Percentiles rank a stretch among this genome's conserved stretches.
Evolutionary conservation across 2,329 filamentous ascomycete species (phyloP).

Genomic region (Beauveria varroae): DNA sequence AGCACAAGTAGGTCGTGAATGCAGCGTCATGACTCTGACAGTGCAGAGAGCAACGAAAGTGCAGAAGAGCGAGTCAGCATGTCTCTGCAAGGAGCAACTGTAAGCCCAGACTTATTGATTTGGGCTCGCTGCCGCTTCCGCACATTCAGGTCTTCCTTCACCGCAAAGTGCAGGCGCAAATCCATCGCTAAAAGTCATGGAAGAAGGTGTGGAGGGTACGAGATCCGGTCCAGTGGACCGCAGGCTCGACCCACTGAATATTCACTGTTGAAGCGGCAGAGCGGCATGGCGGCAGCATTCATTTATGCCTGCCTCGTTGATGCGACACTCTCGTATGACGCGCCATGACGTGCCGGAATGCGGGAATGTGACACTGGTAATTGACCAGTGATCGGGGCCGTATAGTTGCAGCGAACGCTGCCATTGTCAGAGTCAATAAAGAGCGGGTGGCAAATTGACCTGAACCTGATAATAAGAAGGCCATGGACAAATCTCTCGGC

Average conservation of each 20-base stretch:
- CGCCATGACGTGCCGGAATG: not conserved
- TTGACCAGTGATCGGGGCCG: not conserved
- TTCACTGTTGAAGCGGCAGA: not conserved
- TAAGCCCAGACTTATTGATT: not conserved
- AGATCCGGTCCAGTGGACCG: not conserved
- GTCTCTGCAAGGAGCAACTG: not conserved
- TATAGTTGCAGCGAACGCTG: not conserved
- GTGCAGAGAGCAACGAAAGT: not conserved
- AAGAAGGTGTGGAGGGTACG: not conserved
- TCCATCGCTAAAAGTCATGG: not conserved
- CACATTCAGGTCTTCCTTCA: not conserved
- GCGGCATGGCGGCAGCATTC: no score
- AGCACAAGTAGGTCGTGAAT: not conserved
- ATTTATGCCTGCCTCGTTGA: no score
- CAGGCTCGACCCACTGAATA: not conserved
- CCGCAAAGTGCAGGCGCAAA: no score
- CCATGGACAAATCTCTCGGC: not conserved
- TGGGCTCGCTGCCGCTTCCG: not conserved
- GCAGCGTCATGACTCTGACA: not conserved
- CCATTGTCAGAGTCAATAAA: not conserved
- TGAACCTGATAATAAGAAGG: no score
- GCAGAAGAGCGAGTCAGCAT: not conserved
- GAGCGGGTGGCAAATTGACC: no score
- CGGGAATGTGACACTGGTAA: not conserved
- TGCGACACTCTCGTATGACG: not conserved